Conservation (phyloP, 331 rosid species). For the Arachis monticola region DNA sequence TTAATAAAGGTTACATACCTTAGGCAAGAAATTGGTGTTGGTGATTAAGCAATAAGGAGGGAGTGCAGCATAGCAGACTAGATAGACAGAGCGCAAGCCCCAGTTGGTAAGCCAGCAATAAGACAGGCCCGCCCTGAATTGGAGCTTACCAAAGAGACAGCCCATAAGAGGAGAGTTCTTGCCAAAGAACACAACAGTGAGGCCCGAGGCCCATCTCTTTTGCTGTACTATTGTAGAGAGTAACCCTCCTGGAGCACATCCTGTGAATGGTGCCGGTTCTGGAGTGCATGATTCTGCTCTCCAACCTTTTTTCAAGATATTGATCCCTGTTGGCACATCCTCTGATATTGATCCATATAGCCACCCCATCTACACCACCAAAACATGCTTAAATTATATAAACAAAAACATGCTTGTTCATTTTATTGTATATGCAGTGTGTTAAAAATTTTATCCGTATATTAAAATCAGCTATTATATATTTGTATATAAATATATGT, state of each 20-base stretch:
- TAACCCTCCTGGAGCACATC: slow-evolving; percentile 62
- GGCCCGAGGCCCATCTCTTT: slow-evolving; percentile 74
- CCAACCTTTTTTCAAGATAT: slow-evolving; percentile 75
- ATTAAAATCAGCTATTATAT: too few species aligned
- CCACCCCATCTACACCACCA: slow-evolving; percentile 55
- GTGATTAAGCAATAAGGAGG: slow-evolving; percentile 61
- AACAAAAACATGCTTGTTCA: too few species aligned
- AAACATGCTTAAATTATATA: too few species aligned
- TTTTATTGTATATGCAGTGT: too few species aligned
- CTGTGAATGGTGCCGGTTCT: slow-evolving; percentile 60
- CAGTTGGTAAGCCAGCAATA: slow-evolving; percentile 47
- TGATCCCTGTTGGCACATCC: slow-evolving; percentile 63
- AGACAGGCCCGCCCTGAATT: slow-evolving; percentile 52
- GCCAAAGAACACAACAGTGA: slow-evolving; percentile 55
- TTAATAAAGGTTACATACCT: slow-evolving; percentile 44
- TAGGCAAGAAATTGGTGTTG: slow-evolving; percentile 60
- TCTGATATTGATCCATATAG: slow-evolving; percentile 64
- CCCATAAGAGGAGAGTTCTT: slow-evolving; percentile 57
- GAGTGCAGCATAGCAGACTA: slow-evolving; percentile 56
- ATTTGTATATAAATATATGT: too few species aligned
- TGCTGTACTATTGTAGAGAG: slow-evolving; percentile 62
- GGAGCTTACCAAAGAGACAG: slow-evolving; percentile 53
- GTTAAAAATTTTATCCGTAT: too few species aligned
- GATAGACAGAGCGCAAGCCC: slow-evolving; percentile 51
- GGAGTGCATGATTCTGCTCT: slow-evolving; percentile 55